Conservation (phyloP, 208 protist genomes). For the Trypanosoma rangeli region DNA sequence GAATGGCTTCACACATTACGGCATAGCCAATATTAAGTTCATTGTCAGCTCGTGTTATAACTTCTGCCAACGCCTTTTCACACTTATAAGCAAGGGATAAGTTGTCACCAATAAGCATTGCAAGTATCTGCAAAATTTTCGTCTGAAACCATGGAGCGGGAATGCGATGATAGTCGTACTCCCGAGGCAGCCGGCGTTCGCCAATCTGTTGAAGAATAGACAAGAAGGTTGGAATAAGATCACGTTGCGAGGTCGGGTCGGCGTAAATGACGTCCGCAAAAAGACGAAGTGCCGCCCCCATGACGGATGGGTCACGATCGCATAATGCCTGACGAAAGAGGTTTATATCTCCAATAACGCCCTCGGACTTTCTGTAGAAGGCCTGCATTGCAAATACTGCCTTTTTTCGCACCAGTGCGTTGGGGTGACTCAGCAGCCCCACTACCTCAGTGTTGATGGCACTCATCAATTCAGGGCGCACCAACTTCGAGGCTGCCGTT, state of each 20-base stretch:
- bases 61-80: conserved; percentile 80
- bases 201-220: conserved; percentile 94
- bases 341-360: conserved; percentile 36
- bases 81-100: conserved; percentile 40
- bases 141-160: conserved; percentile 98
- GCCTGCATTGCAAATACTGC: conserved; percentile 88
- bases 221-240: conserved; percentile 91
- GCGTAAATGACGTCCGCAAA: conserved; percentile 63
- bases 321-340: conserved; percentile 83
- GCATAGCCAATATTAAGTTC: conserved; percentile 90
- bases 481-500: conserved; percentile 81
- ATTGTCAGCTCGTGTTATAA: conserved; percentile 88
- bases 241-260: conserved; percentile 51
- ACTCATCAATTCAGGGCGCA: conserved; percentile 87
- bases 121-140: conserved; percentile 84
- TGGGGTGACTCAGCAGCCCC: conserved; percentile 46
- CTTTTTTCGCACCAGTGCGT: conserved; percentile 92
- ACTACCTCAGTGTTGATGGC: conserved; percentile 79
- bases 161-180: conserved; percentile 96
- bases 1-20: conserved; percentile 86
- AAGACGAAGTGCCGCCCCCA: conserved; percentile 89
- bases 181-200: conserved; percentile 85
- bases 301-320: conserved; percentile 96
- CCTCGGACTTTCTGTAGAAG: conserved; percentile 61
- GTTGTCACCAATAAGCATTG: conserved; percentile 72